These are phyloP conservation scores for Suhomyces wounanorum DNA, from an alignment of 1,139 yeast species.

Conservation along the genomic window DNA sequence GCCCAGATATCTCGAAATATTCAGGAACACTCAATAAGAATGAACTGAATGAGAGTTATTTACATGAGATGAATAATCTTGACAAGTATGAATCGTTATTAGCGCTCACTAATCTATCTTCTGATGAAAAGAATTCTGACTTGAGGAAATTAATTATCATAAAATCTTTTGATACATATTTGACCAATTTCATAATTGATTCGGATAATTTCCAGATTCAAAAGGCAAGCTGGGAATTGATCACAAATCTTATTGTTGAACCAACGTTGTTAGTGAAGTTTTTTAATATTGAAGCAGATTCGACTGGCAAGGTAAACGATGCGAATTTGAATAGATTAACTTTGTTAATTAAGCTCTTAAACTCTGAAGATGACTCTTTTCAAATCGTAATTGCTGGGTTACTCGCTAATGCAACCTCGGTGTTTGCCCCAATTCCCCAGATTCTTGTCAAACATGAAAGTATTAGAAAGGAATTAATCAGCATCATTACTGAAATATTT, in stretches of 20 bases:
- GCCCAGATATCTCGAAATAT: slow-evolving; percentile 32
- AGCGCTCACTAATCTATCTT: slow-evolving; percentile 52
- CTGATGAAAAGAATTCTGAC: slow-evolving; percentile 25
- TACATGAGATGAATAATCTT: slow-evolving; percentile 31
- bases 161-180: slow-evolving; percentile 36
- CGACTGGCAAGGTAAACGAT: slow-evolving; percentile 11
- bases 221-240: slow-evolving; percentile 48
- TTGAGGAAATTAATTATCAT: slow-evolving; percentile 35
- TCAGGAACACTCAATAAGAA: slow-evolving; percentile 14
- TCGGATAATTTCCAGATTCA: slow-evolving; percentile 41
- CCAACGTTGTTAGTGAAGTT: slow-evolving; percentile 52
- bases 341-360: slow-evolving; percentile 41
- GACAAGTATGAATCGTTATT: slow-evolving; percentile 49
- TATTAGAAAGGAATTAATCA: slow-evolving; percentile 28
- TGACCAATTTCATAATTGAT: slow-evolving; percentile 42
- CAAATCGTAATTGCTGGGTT: slow-evolving; percentile 49
- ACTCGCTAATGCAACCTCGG: slow-evolving; percentile 52
- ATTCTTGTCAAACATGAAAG: slow-evolving; percentile 28
- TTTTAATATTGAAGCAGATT: slow-evolving; percentile 41
- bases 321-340: slow-evolving; percentile 36
- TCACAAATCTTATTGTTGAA: slow-evolving; percentile 46
- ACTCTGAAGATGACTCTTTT: slow-evolving; percentile 37
- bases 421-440: slow-evolving; percentile 45
- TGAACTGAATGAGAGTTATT: slow-evolving; percentile 17
- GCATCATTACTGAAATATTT: slow-evolving; percentile 28